Conservation (phyloP, 1,284 basidiomycete genomes). For the Cutaneotrichosporon cutaneum region DNA sequence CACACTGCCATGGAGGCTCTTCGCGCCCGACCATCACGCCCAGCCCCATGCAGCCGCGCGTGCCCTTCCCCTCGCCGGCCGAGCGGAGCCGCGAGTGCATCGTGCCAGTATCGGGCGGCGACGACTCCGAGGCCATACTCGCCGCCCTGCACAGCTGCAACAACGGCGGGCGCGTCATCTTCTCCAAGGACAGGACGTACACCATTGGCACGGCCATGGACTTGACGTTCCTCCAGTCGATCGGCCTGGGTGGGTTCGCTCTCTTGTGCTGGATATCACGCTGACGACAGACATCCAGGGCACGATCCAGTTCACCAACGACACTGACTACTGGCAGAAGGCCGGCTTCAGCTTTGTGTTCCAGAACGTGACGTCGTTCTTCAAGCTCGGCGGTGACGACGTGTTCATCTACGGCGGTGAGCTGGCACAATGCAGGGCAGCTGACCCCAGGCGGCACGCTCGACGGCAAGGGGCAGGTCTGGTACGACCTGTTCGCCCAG, state of each 20-base stretch:
- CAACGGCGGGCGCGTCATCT: constrained; percentile 7
- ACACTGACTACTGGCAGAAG: constrained; percentile 13
- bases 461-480: constrained; percentile 52
- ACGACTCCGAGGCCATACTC: constrained; percentile 1
- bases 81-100: neutral
- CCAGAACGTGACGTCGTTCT: constrained; percentile 11
- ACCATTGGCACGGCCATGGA: constrained; percentile 9
- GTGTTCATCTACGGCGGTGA: constrained; percentile 56
- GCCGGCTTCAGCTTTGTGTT: constrained; percentile 2
- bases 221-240: constrained; percentile 9
- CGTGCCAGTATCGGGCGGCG: neutral
- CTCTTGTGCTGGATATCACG: too few species aligned
- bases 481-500: constrained; percentile 58
- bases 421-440: neutral
- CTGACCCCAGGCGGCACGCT: constrained; percentile 23
- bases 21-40: neutral
- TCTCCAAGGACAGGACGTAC: constrained; percentile 5
- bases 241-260: neutral
- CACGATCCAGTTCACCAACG: constrained; percentile 14
- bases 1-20: neutral
- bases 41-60: neutral
- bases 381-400: constrained; percentile 55
- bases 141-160: constrained; percentile 1
- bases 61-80: neutral
- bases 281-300: constrained; percentile 1